Evolutionary conservation across 305 asterid species (phyloP), one percentile per base, ranked within the genome.

Genomic region (Withania somnifera): DNA sequence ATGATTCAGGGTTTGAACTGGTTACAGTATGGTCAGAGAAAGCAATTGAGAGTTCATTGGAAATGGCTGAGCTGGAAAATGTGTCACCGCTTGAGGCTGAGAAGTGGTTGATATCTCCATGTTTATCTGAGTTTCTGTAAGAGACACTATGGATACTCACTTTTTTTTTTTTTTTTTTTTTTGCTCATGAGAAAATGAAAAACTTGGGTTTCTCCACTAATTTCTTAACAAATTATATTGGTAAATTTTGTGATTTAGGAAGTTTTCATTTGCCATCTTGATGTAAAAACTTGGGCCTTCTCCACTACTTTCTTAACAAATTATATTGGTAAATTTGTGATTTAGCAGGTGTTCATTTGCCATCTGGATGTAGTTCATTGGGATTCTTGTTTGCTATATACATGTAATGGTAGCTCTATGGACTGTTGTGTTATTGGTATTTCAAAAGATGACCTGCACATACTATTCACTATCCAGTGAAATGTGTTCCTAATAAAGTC

Each of bases 21-120:
- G 84, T 89, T 82, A 87, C 95, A 56, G 42, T 90, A 78, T 95
- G 97, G 98, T 86, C 92, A 63, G 98, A 95, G 89, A 88, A 83
- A 87, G 87, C 85, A 63, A 87, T 94, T 81, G 95, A 84, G 82
- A 93, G 93, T 88, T 93, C 98, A 67, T 82, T 91, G 81, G 95
- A 92, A 86, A 94, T 94, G 98, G 97, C 97, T 83, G 97, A 93
- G 88, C 85, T 92, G 85, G 97, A 94, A 88, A 93, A 93, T 84
- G 93, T 90, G 79, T 90, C 97, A 40, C 92, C 97, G n/a, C 82
- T 86, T 76, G 98, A 93, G 84, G 98, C 98, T 88, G 95, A 92
- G 79, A 91, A 88, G 87, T 95, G 98, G 98, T 89, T 92, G 76
- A 87, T 95, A 76, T 53, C 81, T 86, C 98, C 98, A 83, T 83